Conservation (phyloP, 2,329 filamentous ascomycete genomes). For the Pseudopithomyces maydicus region DNA sequence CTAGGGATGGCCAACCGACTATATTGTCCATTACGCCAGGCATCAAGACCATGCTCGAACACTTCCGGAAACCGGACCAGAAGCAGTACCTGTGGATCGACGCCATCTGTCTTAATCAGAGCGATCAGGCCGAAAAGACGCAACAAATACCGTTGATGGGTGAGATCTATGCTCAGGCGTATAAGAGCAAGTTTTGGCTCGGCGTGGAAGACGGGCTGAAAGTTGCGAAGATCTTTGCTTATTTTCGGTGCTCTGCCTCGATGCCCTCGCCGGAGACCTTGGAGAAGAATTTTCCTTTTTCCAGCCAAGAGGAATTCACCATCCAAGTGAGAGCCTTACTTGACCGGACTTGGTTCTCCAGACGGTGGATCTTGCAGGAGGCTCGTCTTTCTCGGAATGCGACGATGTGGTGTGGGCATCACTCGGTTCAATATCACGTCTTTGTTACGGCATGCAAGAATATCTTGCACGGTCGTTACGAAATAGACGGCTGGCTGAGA, state of each 20-base stretch:
- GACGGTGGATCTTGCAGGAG: conserved; percentile 4
- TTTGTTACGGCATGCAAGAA: neutral
- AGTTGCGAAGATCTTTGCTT: neutral
- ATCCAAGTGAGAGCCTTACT: neutral
- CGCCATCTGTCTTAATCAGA: neutral
- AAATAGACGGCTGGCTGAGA: neutral
- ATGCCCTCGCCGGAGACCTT: neutral
- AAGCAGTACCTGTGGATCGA: neutral
- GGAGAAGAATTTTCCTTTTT: too few species aligned
- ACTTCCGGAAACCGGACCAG: neutral
- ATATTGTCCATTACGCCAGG: neutral
- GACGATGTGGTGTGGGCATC: neutral
- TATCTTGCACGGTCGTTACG: neutral
- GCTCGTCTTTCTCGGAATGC: neutral
- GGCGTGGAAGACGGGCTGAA: neutral
- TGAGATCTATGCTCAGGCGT: neutral
- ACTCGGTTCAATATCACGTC: neutral
- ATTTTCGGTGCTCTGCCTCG: neutral
- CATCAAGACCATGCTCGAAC: neutral
- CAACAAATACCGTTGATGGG: conserved; percentile 1
- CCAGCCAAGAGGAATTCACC: neutral
- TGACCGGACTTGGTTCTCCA: neutral
- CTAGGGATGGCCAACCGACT: neutral
- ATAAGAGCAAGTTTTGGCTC: neutral
- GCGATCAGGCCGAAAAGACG: neutral